Conservation (phyloP, 2,329 filamentous ascomycete genomes). For the Pseudocercospora crystallina region DNA sequence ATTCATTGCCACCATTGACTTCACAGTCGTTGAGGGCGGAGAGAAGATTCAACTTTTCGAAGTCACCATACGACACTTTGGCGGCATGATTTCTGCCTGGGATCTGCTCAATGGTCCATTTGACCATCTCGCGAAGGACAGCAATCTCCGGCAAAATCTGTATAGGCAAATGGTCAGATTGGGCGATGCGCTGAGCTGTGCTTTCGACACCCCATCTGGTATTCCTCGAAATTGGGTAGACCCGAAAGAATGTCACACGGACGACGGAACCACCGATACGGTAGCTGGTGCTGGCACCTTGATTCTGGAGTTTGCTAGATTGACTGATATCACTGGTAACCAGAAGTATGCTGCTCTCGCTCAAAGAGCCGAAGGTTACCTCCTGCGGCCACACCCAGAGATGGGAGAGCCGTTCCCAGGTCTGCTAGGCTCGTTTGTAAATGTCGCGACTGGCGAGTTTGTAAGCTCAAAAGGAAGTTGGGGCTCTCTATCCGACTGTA, state of each 20-base stretch:
- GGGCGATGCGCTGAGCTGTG: constrained; percentile 25
- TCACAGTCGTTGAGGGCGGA: constrained; percentile 16
- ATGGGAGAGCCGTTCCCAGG: constrained; percentile 31
- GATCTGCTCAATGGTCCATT: constrained; percentile 29
- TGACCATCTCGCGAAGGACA: constrained; percentile 13
- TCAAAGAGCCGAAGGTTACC: constrained; percentile 21
- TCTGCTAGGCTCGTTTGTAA: constrained; percentile 31
- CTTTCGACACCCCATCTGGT: constrained; percentile 23
- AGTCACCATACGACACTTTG: constrained; percentile 28
- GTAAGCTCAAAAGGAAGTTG: constrained; percentile 32
- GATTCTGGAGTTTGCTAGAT: constrained; percentile 27
- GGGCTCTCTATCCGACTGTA: constrained; percentile 31
- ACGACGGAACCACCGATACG: constrained; percentile 24
- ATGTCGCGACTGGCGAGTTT: constrained; percentile 28
- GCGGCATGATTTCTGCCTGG: constrained; percentile 27
- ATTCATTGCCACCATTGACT: constrained; percentile 25
- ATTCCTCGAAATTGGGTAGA: constrained; percentile 30
- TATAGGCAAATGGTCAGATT: constrained; percentile 25
- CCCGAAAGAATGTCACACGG: constrained; percentile 23
- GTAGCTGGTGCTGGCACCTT: constrained; percentile 24
- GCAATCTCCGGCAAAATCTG: constrained; percentile 14
- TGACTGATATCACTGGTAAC: constrained; percentile 31
- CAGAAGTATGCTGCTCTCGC: constrained; percentile 23
- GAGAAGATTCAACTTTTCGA: constrained; percentile 27
- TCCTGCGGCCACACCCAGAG: constrained; percentile 23